Evolutionary conservation across 2,329 filamentous ascomycete species (phyloP), one percentile per base, ranked within the genome.

Genomic region (Verticillium isaacii): DNA sequence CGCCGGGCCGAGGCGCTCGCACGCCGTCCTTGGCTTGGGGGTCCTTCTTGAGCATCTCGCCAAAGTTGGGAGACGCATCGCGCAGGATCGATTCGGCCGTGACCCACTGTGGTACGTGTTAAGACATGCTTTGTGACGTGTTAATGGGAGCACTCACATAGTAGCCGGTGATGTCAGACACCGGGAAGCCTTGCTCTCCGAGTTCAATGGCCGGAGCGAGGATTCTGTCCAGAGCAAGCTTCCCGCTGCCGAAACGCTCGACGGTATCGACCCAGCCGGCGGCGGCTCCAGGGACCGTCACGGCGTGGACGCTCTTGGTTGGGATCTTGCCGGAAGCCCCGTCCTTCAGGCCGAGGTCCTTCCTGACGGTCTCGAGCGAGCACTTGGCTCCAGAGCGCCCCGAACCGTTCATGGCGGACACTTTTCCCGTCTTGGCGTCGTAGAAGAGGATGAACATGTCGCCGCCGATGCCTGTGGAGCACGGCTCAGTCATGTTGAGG

Each of bases 391-490:
- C 88, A 3, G 92, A 86, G 32, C 95, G 88, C n/a, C 95, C 95
- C 1, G 93, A 97, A 23, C 93, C 95, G 75, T 99, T 99, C 75
- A 98, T 80, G 11, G 93, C 91, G 60, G 88, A 89, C 9, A 98
- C 89, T 65, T 90, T 90, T 71, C 90, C 90, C 0, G 89, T 91
- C 68, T 89, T 85, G 52, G 92, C 92, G 72, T 96, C 86, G 79
- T 94, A 98, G 81, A 87, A 97, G 39, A 98, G 85, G 74, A 93
- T 93, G 78, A 98, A 99, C 88, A 97, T 93, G 77, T 99, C 95
- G 65, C 95, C 95, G 62, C 95, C 95, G 63, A 99, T 97, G 50
- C 95, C 95, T 0, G 95, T 98, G 6, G 91, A 95, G 63, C 88
- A 88, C 8, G 95, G 95, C 73, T 99, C 95, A 0, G 94, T 97